Evolutionary conservation across 2,329 filamentous ascomycete species (phyloP).

Genomic region (Cladophialophora yegresii): DNA sequence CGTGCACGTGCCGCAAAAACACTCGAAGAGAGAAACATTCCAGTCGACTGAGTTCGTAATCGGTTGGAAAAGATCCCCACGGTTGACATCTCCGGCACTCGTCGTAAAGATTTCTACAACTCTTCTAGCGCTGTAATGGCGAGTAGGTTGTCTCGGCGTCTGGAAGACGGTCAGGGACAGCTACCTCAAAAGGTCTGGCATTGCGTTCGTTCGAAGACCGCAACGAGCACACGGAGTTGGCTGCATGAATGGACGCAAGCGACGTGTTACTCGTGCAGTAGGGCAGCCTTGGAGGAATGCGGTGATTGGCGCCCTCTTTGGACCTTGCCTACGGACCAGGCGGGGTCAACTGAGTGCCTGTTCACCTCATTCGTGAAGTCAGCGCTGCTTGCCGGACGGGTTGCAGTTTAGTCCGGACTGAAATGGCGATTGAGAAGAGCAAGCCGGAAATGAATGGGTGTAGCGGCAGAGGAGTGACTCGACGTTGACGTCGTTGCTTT

Average conservation of each 20-base stretch:
- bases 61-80: neutral
- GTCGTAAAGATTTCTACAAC: neutral
- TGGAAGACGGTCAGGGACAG: neutral
- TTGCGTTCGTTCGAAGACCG: neutral
- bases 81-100: neutral
- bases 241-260: conserved; percentile 5
- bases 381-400: neutral
- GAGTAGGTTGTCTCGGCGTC: neutral
- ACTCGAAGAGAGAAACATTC: neutral
- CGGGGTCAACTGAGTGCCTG: conserved; percentile 28
- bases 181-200: neutral
- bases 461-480: conserved; percentile 5
- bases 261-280: conserved; percentile 21
- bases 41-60: neutral
- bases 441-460: conserved; percentile 5
- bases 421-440: conserved; percentile 7
- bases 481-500: neutral
- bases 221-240: conserved; percentile 1
- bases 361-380: conserved; percentile 10
- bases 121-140: neutral
- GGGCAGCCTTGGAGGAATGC: conserved; percentile 8
- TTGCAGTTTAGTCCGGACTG: conserved; percentile 3
- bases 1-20: neutral
- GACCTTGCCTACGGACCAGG: conserved; percentile 10
- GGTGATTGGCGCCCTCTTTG: conserved; percentile 32